phyloP scores from a whole-genome alignment of 2,329 filamentous ascomycete species.

The Aureobasidium musti region DNA sequence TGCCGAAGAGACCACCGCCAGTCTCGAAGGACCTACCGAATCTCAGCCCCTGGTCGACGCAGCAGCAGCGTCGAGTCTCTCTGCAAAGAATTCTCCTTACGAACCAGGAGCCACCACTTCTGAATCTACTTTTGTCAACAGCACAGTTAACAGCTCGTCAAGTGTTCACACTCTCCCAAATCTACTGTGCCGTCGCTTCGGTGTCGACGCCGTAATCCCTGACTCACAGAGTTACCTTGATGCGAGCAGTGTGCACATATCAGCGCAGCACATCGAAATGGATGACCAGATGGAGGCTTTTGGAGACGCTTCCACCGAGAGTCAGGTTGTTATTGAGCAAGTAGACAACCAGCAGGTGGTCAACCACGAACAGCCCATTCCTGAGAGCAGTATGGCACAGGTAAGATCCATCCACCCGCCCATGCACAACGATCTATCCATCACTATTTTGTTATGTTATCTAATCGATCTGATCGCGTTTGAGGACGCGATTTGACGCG shows the following conservation, averaged over 20 bases:
- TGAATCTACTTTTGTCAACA: conserved; percentile 1
- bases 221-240: conserved; percentile 34
- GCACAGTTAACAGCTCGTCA: conserved; percentile 20
- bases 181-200: conserved; percentile 12
- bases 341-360: background rate
- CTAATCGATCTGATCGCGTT: conserved; percentile 9
- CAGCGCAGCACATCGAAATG: background rate
- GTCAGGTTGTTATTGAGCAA: conserved; percentile 8
- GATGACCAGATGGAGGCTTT: background rate
- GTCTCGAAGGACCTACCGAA: background rate
- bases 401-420: background rate
- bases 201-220: conserved; percentile 32
- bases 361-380: background rate
- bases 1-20: background rate
- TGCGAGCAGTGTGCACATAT: conserved; percentile 12
- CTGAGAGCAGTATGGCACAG: conserved; percentile 24
- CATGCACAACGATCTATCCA: background rate
- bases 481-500: background rate
- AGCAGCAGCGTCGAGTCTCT: conserved; percentile 30
- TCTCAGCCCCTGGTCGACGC: conserved; percentile 24
- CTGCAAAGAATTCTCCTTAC: conserved; percentile 31
- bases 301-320: conserved; percentile 16
- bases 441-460: conserved; percentile 19
- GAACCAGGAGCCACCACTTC: conserved; percentile 30
- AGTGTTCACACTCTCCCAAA: conserved; percentile 1